Evolutionary conservation across 2,329 filamentous ascomycete genomes (phyloP).

Genomic region (Aureobasidium musti): DNA sequence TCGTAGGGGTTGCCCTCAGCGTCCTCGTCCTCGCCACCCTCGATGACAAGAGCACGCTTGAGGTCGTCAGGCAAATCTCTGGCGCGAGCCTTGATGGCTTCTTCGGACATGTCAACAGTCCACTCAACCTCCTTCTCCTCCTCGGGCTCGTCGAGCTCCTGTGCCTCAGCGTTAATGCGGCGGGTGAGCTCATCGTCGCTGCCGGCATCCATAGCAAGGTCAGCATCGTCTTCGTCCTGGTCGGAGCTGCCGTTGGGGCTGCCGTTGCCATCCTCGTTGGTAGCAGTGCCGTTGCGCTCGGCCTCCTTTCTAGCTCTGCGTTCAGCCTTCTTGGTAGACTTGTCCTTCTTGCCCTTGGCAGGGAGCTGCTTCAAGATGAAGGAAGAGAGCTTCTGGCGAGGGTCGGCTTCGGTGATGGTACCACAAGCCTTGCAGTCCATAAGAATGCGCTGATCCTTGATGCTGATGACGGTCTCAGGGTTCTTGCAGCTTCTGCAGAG

Average conservation of each 20-base stretch:
- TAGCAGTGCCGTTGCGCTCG: conserved; percentile 53
- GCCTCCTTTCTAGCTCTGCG: conserved; percentile 82
- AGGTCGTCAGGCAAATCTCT: conserved; percentile 92
- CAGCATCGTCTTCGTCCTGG: conserved; percentile 61
- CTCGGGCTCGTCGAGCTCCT: conserved; percentile 69
- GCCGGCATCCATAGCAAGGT: conserved; percentile 66
- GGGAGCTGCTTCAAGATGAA: conserved; percentile 97
- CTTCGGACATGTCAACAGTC: conserved; percentile 95
- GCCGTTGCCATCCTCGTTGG: conserved; percentile 57
- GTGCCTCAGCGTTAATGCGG: conserved; percentile 66
- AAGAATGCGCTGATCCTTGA: conserved; percentile 83
- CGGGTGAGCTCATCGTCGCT: conserved; percentile 93
- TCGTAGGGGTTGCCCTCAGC: conserved; percentile 82
- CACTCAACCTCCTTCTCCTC: conserved; percentile 84
- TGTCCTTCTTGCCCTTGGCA: conserved; percentile 95
- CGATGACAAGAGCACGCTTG: conserved; percentile 75
- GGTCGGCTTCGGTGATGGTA: conserved; percentile 85
- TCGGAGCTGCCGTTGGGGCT: conserved; percentile 66
- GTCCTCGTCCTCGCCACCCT: conserved; percentile 77
- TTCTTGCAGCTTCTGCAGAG: conserved; percentile 99
- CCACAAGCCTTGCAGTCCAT: conserved; percentile 99
- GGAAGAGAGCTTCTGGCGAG: conserved; percentile 91
- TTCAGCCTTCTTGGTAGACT: conserved; percentile 83
- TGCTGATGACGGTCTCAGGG: conserved; percentile 92
- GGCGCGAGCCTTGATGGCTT: conserved; percentile 91